Base-by-base conservation (phyloP, 768 basidiomycete genomes). In the Leccinum rimulosum region DNA sequence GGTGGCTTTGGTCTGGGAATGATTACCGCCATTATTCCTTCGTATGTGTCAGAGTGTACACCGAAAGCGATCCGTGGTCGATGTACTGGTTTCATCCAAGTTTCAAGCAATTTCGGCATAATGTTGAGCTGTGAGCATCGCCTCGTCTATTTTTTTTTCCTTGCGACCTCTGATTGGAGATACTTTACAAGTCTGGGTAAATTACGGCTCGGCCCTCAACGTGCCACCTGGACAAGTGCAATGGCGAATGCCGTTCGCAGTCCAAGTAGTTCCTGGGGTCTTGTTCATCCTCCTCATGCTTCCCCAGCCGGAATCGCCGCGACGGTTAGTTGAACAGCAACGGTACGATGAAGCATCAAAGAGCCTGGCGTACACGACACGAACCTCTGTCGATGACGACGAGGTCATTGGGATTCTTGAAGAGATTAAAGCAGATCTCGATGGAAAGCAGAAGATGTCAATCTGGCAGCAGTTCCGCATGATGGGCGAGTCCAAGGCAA, bases 1-100 rank as follows among this genome's bases (percentile, higher is more conserved):
- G 78, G 81, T 7, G 87, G 87, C 17, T 73, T 86, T 52, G 85
- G 87, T 8, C 77, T 86, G 30, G 84, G 85, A 15, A 79, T 81
- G 76, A 74, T 78, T 6, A 76, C 78, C 2, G 79, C 81, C 4
- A 67, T 83, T 1, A 76, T 81, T 3, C 82, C 82, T 12, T 73
- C 80, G 0, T 84, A 83, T 51, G 74, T 82, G 12, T 82, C 81
- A 0, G 83, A 84, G 66, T 81, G 75, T 51, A 75, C 76, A 3
- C 82, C 82, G 1, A 76, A 70, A 54, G 65, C 69, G 14, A 81
- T 84, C 49, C 75, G 82, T 36, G 82, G 82, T 3, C 74, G 82
- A 4, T 81, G 81, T 55, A 81, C 82, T 3, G 79, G 80, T 5
- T 64, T 77, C 50, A 70, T 80, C 33, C 80, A 76, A 61, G 55